Evolutionary conservation across 2,329 filamentous ascomycete genomes (phyloP).

Genomic region (Graphilbum sp.): DNA sequence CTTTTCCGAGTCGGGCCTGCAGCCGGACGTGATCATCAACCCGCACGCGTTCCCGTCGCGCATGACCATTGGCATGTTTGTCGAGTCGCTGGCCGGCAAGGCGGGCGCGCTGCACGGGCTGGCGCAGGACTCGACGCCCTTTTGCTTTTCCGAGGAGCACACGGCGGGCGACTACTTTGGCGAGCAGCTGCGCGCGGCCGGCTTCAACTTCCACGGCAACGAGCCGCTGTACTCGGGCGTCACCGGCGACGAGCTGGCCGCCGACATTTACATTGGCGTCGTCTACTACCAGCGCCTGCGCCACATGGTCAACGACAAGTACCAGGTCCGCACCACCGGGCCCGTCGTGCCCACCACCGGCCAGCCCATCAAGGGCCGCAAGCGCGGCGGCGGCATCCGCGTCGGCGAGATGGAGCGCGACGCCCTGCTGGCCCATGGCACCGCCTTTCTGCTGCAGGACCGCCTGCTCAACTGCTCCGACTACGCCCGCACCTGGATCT

Average conservation of each 20-base stretch:
- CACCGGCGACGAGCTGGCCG: conserved; percentile 82
- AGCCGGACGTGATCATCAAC: conserved; percentile 97
- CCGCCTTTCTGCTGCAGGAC: conserved; percentile 87
- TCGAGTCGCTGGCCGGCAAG: conserved; percentile 93
- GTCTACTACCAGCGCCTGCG: conserved; percentile 96
- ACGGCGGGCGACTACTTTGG: conserved; percentile 91
- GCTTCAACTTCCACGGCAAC: conserved; percentile 96
- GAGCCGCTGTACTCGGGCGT: conserved; percentile 98
- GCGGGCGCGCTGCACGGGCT: conserved; percentile 84
- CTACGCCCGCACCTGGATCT: conserved; percentile 79
- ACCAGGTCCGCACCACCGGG: conserved; percentile 90
- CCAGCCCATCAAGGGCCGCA: conserved; percentile 92
- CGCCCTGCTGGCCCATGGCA: conserved; percentile 84
- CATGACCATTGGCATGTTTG: conserved; percentile 99
- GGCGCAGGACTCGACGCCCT: conserved; percentile 92
- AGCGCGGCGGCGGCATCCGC: conserved; percentile 94
- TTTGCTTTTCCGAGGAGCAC: conserved; percentile 83
- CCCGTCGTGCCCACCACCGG: conserved; percentile 81
- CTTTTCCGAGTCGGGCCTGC: conserved; percentile 90
- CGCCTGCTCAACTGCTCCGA: conserved; percentile 95
- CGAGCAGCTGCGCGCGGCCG: conserved; percentile 84
- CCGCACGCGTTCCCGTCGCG: conserved; percentile 97
- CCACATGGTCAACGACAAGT: conserved; percentile 99
- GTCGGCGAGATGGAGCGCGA: conserved; percentile 99
- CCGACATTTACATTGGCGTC: conserved; percentile 91